Evolutionary conservation across 1,284 basidiomycete species (phyloP).

Genomic region (Anthracocystis panici-leucophaei): DNA sequence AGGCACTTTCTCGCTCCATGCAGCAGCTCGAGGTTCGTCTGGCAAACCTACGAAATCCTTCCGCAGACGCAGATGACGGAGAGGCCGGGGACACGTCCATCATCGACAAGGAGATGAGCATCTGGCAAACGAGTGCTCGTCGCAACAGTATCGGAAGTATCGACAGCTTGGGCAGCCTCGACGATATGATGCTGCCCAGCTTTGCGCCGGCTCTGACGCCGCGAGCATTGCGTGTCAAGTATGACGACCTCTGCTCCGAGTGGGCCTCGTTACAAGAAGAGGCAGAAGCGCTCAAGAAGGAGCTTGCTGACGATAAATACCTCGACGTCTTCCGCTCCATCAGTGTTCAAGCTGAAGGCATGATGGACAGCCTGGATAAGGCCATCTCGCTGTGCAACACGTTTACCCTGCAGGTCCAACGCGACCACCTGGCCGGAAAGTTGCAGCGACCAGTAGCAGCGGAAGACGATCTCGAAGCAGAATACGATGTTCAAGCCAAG

Average conservation of each 20-base stretch:
- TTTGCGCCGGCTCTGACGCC: constrained; percentile 39
- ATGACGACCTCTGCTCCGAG: constrained; percentile 71
- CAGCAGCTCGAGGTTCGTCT: constrained; percentile 52
- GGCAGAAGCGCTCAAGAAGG: constrained; percentile 83
- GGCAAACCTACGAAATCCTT: constrained; percentile 13
- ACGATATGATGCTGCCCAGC: constrained; percentile 40
- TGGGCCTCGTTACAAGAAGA: constrained; percentile 85
- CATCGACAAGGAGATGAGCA: constrained; percentile 40
- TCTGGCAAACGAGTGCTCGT: constrained; percentile 21
- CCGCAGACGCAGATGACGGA: background rate
- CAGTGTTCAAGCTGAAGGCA: constrained; percentile 89
- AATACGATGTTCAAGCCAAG: constrained; percentile 41
- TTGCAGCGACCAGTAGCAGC: constrained; percentile 16
- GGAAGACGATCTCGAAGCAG: constrained; percentile 34
- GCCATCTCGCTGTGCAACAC: constrained; percentile 86
- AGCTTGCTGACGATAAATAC: constrained; percentile 95
- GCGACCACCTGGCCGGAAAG: constrained; percentile 30
- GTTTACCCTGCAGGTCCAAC: constrained; percentile 55
- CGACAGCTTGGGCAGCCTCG: constrained; percentile 43
- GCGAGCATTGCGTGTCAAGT: constrained; percentile 25
- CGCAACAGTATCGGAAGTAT: constrained; percentile 36
- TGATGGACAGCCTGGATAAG: constrained; percentile 95
- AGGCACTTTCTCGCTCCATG: constrained; percentile 72
- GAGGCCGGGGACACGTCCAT: constrained; percentile 37
- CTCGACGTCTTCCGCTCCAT: constrained; percentile 92